Percentiles rank a stretch among this genome's conserved stretches.
Evolutionary conservation across 768 basidiomycete species (phyloP).

Genomic region (Boletus coccyginus): DNA sequence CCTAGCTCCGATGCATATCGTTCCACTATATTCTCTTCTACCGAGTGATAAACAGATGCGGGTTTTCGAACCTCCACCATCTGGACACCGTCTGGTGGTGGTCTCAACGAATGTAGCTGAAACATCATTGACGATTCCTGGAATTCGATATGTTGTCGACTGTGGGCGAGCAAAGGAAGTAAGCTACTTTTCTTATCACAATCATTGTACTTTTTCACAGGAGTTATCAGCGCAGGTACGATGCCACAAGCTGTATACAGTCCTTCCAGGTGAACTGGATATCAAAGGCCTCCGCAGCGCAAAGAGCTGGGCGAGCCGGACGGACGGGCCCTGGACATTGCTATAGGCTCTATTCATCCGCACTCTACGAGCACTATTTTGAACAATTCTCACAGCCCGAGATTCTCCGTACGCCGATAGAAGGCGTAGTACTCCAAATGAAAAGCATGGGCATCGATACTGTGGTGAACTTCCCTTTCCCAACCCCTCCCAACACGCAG

Average conservation of each 20-base stretch:
- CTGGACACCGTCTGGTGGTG: constrained; percentile 81
- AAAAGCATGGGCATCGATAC: constrained; percentile 98
- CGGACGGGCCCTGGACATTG: constrained; percentile 98
- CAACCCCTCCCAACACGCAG: constrained; percentile 84
- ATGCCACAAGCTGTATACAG: constrained; percentile 79
- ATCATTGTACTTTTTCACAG: not conserved
- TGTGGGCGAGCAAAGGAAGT: constrained; percentile 95
- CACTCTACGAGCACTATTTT: constrained; percentile 91
- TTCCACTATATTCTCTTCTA: constrained; percentile 91
- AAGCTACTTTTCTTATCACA: constrained; percentile 1
- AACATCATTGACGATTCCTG: constrained; percentile 95
- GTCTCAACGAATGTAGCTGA: constrained; percentile 97
- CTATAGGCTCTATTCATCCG: constrained; percentile 94
- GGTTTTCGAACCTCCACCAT: constrained; percentile 85
- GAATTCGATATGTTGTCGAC: constrained; percentile 97
- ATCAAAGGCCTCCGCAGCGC: constrained; percentile 92
- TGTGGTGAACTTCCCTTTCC: constrained; percentile 97
- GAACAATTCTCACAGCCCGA: constrained; percentile 86
- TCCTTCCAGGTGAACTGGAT: constrained; percentile 92
- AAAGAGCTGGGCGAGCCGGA: constrained; percentile 94
- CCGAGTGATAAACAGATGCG: constrained; percentile 93
- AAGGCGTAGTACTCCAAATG: constrained; percentile 97
- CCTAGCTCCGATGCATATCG: constrained; percentile 87
- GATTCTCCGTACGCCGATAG: constrained; percentile 93
- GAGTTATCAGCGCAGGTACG: constrained; percentile 69